These are phyloP conservation scores for Heterobasidion occidentale DNA, from an alignment of 1,284 basidiomycete species.

Conservation along the genomic window DNA sequence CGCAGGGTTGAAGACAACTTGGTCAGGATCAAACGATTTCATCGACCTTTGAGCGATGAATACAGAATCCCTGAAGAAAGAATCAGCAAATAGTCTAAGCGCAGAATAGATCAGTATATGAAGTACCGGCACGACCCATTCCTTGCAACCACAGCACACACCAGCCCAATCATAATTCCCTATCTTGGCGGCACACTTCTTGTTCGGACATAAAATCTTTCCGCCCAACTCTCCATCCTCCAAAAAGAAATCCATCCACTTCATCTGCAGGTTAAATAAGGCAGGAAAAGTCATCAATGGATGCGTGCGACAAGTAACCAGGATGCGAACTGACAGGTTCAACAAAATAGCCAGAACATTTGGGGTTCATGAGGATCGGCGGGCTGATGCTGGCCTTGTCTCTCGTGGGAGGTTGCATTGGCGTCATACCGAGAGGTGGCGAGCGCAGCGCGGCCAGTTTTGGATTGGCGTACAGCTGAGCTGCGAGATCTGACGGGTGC, in stretches of 20 bases:
- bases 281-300: neutral
- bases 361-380: constrained; percentile 65
- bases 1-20: too few species aligned
- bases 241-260: constrained; percentile 90
- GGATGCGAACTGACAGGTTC: constrained; percentile 67
- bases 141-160: constrained; percentile 83
- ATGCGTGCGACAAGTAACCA: neutral
- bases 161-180: constrained; percentile 98
- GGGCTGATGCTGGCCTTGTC: constrained; percentile 30
- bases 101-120: constrained; percentile 1
- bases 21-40: constrained; percentile 43
- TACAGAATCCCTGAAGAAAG: constrained; percentile 71
- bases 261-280: constrained; percentile 47
- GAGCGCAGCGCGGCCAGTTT: constrained; percentile 44
- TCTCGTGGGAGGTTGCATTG: constrained; percentile 15
- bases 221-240: constrained; percentile 71
- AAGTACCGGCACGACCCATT: constrained; percentile 85
- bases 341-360: constrained; percentile 94
- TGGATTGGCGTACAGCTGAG: constrained; percentile 43
- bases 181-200: constrained; percentile 84
- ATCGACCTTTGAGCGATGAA: constrained; percentile 86
- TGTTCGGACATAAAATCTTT: constrained; percentile 88
- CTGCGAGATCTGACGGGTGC: constrained; percentile 37
- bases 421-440: constrained; percentile 22
- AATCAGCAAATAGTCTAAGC: neutral